phyloP scores from a whole-genome alignment of 306 rosid species.

The Dicorynia guianensis region DNA sequence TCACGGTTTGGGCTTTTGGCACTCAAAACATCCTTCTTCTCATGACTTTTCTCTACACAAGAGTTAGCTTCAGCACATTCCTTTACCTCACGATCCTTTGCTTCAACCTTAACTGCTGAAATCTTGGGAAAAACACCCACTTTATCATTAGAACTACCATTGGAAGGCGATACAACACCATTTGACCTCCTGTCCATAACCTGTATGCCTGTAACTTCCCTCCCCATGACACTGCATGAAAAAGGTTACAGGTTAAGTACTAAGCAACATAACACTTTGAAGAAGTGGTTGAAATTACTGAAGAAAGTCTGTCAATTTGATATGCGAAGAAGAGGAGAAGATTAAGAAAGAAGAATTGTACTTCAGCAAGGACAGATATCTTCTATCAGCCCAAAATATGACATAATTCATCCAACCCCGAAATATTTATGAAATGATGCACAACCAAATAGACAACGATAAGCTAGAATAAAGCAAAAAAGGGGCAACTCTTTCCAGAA shows the following conservation, averaged over 20 bases:
- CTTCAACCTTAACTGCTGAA: slow-evolving; percentile 51
- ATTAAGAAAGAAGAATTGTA: background rate
- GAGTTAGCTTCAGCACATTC: slow-evolving; percentile 56
- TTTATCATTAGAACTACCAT: slow-evolving; percentile 56
- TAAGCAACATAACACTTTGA: slow-evolving; percentile 18
- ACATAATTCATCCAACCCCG: background rate
- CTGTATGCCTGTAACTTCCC: slow-evolving; percentile 66
- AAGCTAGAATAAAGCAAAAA: slow-evolving; percentile 12
- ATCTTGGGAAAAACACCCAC: slow-evolving; percentile 52
- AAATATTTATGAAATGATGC: background rate
- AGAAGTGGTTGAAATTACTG: background rate
- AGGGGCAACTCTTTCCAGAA: background rate
- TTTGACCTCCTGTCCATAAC: slow-evolving; percentile 61
- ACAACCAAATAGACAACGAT: no score
- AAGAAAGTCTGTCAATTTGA: background rate
- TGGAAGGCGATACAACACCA: slow-evolving; percentile 41
- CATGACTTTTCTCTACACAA: slow-evolving; percentile 51
- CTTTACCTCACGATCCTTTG: slow-evolving; percentile 65
- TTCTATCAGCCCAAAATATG: background rate
- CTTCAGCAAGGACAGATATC: background rate
- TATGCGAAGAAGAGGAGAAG: background rate
- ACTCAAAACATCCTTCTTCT: slow-evolving; percentile 55
- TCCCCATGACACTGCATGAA: slow-evolving; percentile 85
- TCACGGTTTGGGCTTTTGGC: slow-evolving; percentile 54
- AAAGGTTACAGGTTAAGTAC: slow-evolving; percentile 15